A percentile compares a stretch with the other conserved stretches of the same genome.
These are phyloP conservation scores for Osmanthus fragrans DNA, from an alignment of 257 asterid genomes.

Conservation along the genomic window DNA sequence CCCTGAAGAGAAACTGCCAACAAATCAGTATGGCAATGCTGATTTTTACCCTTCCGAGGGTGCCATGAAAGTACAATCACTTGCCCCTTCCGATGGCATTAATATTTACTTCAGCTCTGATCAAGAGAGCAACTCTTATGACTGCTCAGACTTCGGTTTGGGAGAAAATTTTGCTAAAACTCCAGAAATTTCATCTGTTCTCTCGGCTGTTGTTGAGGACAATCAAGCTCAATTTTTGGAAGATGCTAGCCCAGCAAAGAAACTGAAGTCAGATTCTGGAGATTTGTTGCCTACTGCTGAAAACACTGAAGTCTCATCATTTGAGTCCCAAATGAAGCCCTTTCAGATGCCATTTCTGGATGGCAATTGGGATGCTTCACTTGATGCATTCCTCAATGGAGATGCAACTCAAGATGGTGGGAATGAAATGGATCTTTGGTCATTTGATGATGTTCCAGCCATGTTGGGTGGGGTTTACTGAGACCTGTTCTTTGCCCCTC, in stretches of 20 bases:
- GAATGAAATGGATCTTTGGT: conserved; percentile 70
- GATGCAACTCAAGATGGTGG: conserved; percentile 43
- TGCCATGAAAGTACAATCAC: conserved; percentile 42
- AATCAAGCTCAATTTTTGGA: conserved; percentile 47
- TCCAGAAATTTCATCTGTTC: conserved; percentile 75
- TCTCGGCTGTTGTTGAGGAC: conserved; percentile 55
- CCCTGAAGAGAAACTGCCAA: conserved; percentile 66
- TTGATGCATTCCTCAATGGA: conserved; percentile 67
- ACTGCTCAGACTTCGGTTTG: conserved; percentile 80
- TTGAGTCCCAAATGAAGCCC: conserved; percentile 71
- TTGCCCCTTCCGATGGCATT: conserved; percentile 42
- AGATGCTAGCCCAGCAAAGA: conserved; percentile 52
- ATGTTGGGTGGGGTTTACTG: conserved; percentile 57
- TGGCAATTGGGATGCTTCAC: conserved; percentile 74
- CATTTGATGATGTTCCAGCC: conserved; percentile 61
- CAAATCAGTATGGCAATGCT: conserved; percentile 37
- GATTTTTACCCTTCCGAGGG: conserved; percentile 36
- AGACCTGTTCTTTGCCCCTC: conserved; percentile 20
- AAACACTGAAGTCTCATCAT: conserved; percentile 27
- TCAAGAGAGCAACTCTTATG: conserved; percentile 84
- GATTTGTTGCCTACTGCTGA: conserved; percentile 26
- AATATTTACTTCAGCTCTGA: conserved; percentile 65
- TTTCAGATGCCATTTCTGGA: conserved; percentile 65
- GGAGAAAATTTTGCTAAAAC: conserved; percentile 60
- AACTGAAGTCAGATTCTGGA: conserved; percentile 41